Evolutionary conservation across 2,329 filamentous ascomycete genomes (phyloP).

Genomic region (Colletotrichum paranaense): DNA sequence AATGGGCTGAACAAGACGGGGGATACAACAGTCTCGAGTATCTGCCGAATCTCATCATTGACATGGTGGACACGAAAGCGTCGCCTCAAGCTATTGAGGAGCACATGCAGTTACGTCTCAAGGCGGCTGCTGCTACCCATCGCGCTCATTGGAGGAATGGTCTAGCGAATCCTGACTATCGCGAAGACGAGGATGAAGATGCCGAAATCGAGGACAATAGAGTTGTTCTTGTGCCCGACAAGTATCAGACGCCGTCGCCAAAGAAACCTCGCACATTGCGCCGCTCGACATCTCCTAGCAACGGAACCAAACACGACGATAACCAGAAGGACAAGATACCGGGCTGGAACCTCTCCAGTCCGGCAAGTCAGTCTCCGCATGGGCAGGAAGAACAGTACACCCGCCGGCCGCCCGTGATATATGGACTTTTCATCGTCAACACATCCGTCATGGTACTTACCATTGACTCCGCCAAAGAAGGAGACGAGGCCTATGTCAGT

Average conservation of each 20-base stretch:
- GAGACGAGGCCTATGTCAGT: constrained; percentile 49
- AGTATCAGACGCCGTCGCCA: constrained; percentile 22
- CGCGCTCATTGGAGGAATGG: constrained; percentile 47
- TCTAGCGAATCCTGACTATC: not conserved
- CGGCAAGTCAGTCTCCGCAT: no score
- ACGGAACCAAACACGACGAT: not conserved
- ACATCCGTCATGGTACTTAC: constrained; percentile 53
- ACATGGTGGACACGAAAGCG: constrained; percentile 47
- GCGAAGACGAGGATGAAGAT: constrained; percentile 26
- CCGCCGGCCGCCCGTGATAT: constrained; percentile 51
- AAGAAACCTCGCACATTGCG: not conserved
- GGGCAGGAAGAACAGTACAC: not conserved
- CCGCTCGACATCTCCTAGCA: not conserved
- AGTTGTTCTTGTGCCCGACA: constrained; percentile 33
- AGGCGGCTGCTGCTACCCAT: constrained; percentile 48
- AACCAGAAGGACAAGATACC: not conserved
- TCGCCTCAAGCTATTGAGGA: constrained; percentile 45
- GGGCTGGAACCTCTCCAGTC: not conserved
- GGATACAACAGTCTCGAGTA: constrained; percentile 47
- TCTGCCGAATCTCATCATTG: constrained; percentile 52
- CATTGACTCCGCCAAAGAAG: constrained; percentile 49
- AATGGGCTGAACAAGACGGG: constrained; percentile 55
- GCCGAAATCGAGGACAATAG: constrained; percentile 30
- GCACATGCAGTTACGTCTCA: constrained; percentile 50
- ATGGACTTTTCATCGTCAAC: constrained; percentile 55